Evolutionary conservation across 176 grass and related monocot genomes (phyloP), one percentile per base, ranked within the genome.

Genomic region (Aegilops speltoides): DNA sequence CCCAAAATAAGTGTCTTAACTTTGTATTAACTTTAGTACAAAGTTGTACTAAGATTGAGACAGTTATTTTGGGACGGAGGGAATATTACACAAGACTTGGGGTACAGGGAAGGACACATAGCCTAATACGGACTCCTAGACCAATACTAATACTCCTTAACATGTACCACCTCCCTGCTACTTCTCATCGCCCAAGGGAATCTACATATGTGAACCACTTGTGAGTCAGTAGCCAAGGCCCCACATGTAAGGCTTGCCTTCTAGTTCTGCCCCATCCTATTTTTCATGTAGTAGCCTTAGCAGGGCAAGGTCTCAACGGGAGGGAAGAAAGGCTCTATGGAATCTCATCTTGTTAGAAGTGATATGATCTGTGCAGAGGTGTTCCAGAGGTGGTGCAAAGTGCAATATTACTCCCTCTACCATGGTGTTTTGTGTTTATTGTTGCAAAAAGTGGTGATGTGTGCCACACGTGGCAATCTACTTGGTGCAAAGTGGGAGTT

Each of bases 351-450:
- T 72, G 68, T 34, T 71, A 40, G 20, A 71, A 40, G 9, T 50
- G n/a, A 48, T 28, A 48, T 75, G 72, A 28, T 14, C 72, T 8
- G 22, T 26, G 40, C 22, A n/a, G 38, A 14, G 28, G 73, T 76
- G 46, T 29, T 31, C 43, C 15, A 45, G 25, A 76, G 7, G 45
- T 20, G 43, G 43, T 76, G 25, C 45, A 54, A 76, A 76, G 45
- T 76, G 45, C 46, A 48, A 46, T 76, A 15, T 76, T 75, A 29
- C 46, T 76, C 43, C 73, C 24, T 76, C 43, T 17, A 76, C 23
- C 72, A 43, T 76, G 25, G 23, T 76, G 8, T 76, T 75, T 76
- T 76, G 7, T 76, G 73, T 76, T 76, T 76, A 76, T 54, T 32
- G 4, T 54, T 76, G 45, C 45, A 54, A 54, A 52, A 32, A 45